phyloP scores from a whole-genome alignment of 2,329 filamentous ascomycete genomes.

The Daldinia sp. region DNA sequence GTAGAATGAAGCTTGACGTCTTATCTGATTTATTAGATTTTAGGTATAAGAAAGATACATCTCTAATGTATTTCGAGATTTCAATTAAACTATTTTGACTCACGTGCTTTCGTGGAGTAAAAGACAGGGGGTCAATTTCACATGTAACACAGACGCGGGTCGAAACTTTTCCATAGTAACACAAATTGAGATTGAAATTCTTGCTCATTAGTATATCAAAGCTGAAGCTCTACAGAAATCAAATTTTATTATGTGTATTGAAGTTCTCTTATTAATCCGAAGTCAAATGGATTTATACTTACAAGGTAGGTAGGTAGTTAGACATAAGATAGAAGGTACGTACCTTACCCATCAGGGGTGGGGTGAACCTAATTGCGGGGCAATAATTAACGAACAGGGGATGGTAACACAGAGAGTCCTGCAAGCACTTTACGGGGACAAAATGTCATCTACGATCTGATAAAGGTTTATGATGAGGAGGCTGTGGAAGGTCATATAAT shows the following conservation, averaged over 20 bases:
- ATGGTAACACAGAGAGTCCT: background rate
- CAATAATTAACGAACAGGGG: background rate
- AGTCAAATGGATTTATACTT: no score
- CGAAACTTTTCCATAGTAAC: background rate
- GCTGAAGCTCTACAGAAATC: background rate
- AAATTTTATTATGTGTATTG: background rate
- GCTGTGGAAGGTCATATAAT: background rate
- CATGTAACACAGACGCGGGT: constrained; percentile 8
- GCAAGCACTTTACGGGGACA: background rate
- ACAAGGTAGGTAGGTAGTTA: background rate
- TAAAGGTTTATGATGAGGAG: background rate
- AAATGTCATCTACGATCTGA: background rate
- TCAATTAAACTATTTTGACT: constrained; percentile 16
- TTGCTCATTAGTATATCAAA: background rate
- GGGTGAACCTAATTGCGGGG: background rate
- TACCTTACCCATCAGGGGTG: background rate
- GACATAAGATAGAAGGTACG: no score
- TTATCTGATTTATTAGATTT: background rate
- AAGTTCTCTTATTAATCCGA: no score
- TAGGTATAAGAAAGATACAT: constrained; percentile 15
- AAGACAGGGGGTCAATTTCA: constrained; percentile 9
- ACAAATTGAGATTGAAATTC: background rate
- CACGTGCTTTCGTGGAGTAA: constrained; percentile 35
- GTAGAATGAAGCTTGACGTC: background rate
- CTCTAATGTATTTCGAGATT: constrained; percentile 8